Conservation (phyloP, 352 stramenopile species). For the Phytopythium sindhum region DNA sequence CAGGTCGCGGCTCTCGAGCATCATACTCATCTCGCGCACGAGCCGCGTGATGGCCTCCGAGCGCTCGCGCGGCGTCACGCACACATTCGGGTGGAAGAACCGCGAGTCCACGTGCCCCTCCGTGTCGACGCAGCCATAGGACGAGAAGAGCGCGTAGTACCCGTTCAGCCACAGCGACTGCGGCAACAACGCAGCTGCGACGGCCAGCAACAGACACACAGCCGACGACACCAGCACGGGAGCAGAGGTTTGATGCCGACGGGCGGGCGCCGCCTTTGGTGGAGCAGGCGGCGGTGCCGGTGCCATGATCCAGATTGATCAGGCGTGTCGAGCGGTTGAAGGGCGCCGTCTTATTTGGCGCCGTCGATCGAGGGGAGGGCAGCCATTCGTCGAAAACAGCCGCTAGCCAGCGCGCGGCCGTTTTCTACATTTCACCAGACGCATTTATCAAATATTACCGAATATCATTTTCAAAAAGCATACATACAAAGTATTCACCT, state of each 20-base stretch:
- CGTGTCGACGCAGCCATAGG: conserved; percentile 28
- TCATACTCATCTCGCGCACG: conserved; percentile 32
- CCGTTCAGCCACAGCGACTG: conserved; percentile 5
- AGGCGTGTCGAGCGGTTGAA: neutral
- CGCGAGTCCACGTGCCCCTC: conserved; percentile 37
- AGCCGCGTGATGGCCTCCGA: conserved; percentile 34
- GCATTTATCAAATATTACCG: neutral
- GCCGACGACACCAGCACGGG: neutral
- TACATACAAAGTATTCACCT: too few species aligned
- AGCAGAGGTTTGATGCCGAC: neutral
- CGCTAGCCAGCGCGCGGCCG: neutral
- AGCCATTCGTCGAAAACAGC: conserved; percentile 6
- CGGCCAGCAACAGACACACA: conserved; percentile 1
- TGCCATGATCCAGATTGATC: neutral
- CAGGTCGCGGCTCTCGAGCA: conserved; percentile 38
- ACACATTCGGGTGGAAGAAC: conserved; percentile 31
- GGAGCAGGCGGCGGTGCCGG: neutral
- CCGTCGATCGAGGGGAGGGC: neutral
- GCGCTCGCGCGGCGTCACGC: conserved; percentile 34
- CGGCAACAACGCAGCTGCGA: neutral
- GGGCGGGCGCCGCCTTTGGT: neutral
- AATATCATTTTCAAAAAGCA: too few species aligned
- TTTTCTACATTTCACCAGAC: neutral
- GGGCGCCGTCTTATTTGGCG: neutral
- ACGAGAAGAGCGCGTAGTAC: conserved; percentile 1